phyloP scores from a whole-genome alignment of 139 green algal genomes.

The Chlamydomonas incerta region DNA sequence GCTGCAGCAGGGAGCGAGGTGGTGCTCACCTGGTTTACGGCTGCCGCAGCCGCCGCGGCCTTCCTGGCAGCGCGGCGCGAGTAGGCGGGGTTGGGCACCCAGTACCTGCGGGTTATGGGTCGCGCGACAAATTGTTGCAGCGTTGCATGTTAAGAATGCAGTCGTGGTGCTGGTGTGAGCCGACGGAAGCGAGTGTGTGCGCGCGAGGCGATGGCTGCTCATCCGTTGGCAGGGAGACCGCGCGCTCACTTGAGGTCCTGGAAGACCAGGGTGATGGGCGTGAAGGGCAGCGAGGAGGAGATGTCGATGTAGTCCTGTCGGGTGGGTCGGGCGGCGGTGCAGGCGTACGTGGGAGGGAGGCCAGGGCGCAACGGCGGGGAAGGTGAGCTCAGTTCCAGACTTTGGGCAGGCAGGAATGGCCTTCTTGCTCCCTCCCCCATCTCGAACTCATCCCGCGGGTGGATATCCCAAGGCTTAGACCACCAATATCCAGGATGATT shows the following conservation, averaged over 20 bases:
- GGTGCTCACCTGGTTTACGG: background rate
- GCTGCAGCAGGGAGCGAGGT: no score
- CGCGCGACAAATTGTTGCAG: background rate
- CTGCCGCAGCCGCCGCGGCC: background rate
- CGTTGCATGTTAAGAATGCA: no score
- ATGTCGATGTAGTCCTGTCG: conserved; percentile 35
- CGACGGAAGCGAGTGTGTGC: no score
- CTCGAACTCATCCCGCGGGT: no score
- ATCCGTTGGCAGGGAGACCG: no score
- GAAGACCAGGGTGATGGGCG: conserved; percentile 73
- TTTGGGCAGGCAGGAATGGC: no score
- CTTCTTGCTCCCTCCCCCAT: no score
- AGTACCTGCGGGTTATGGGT: conserved; percentile 48
- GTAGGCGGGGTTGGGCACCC: conserved; percentile 63
- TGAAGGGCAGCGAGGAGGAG: conserved; percentile 65
- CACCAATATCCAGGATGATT: no score
- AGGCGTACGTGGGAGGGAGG: background rate
- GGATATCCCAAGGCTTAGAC: no score
- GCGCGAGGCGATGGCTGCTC: no score
- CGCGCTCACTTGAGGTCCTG: conserved; percentile 56
- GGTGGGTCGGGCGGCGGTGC: background rate
- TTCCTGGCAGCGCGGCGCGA: conserved; percentile 6
- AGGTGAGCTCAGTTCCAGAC: no score
- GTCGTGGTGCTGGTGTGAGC: no score
- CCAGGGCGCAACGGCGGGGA: background rate